Base-by-base conservation (phyloP, 2,329 filamentous ascomycete genomes). In the Ophiosphaerella herpotricha region DNA sequence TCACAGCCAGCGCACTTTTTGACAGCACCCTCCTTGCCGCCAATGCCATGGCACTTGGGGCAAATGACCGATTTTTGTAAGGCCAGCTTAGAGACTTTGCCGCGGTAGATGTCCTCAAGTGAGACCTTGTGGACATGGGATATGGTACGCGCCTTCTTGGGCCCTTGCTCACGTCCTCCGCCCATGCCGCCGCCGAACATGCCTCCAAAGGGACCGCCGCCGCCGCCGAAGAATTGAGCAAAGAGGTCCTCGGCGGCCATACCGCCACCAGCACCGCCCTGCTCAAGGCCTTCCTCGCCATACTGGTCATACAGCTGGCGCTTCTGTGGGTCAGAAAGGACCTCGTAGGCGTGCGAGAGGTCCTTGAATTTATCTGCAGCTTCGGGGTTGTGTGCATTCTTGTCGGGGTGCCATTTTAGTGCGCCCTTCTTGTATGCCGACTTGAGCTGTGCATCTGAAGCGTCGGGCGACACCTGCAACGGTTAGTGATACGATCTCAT, bases 301-400 rank as follows among this genome's bases (percentile, higher is more conserved):
- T 95, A 96, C 77, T 97, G 91, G 71, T 99, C 94, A 76, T 99
- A 99, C 55, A 97, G 74, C 65, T 85, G 78, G 71, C 94, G 90
- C 83, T 97, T 97, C 75, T 97, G 89, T 34, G 89, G 75, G 72
- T 99, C 94, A 64, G 89, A 94, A 14, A 99, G 86, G 61, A 95
- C 83, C 80, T 99, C 94, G 78, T 97, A 99, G 55, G 94, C 94
- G 71, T 93, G 88, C 60, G 91, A 96, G 54, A 97, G 83, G 68
- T 97, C 92, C 81, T 99, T 97, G 87, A 99, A 99, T 78, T 97
- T 99, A 55, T 96, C 91, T 65, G 93, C 91, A 43, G 94, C 92
- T 23, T 87, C 89, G 35, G 92, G 91, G 80, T 96, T 95, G 80
- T 94, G 86, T 59, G 88, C 85, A 77, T 99, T 99, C 84, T 99